A percentile compares a stretch with the other conserved stretches of the same genome.
Conservation (phyloP, 2,329 filamentous ascomycete species). For the Fusarium pseudoanthophilum region DNA sequence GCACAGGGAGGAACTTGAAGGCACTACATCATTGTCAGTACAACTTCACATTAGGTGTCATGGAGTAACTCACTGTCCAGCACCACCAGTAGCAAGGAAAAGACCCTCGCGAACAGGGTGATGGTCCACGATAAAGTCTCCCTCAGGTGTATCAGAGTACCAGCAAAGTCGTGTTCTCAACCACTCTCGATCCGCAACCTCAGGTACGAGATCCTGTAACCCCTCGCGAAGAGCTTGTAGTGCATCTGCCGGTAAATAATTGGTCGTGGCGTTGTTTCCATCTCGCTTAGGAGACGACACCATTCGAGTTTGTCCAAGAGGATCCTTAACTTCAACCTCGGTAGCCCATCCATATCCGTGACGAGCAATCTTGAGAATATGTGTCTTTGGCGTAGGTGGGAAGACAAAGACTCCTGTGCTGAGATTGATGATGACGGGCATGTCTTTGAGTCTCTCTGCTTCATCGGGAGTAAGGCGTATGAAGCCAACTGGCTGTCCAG, state of each 20-base stretch:
- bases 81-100: constrained; percentile 58
- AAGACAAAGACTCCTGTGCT: constrained; percentile 65
- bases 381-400: constrained; percentile 59
- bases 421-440: constrained; percentile 69
- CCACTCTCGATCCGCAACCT: constrained; percentile 63
- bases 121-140: constrained; percentile 69
- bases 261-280: constrained; percentile 53
- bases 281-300: constrained; percentile 51
- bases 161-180: constrained; percentile 66
- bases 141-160: constrained; percentile 73
- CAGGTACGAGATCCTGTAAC: constrained; percentile 64
- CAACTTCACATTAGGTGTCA: rapidly evolving
- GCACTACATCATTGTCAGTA: constrained; percentile 19
- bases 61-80: constrained; percentile 36
- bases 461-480: constrained; percentile 69
- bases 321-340: constrained; percentile 31
- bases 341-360: constrained; percentile 68
- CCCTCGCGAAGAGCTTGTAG: constrained; percentile 62
- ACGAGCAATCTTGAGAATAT: constrained; percentile 68
- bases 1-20: constrained; percentile 37
- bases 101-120: constrained; percentile 61
- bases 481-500: constrained; percentile 74
- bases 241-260: constrained; percentile 61
- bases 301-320: constrained; percentile 11
- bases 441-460: constrained; percentile 60